Evolutionary conservation across 2,329 filamentous ascomycete species (phyloP), one percentile per base, ranked within the genome.

Genomic region (Fusarium nurragi): DNA sequence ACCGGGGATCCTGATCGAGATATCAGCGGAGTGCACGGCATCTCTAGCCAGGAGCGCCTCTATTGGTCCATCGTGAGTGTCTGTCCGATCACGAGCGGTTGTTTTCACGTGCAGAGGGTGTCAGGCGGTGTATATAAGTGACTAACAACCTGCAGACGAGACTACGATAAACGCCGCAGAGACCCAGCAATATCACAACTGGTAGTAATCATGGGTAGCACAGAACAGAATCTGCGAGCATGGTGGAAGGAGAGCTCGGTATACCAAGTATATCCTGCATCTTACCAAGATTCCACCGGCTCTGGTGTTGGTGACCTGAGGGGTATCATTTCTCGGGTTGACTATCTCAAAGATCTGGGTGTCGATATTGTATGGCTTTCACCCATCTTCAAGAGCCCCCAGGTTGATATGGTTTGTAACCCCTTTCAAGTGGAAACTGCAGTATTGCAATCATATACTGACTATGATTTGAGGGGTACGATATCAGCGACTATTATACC

Each of bases 401-500:
- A 88, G 69, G 77, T 86, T 41, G 89, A 92, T 68, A 90, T 91
- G 88, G 77, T 79, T 58, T 18, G 72, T 64, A 19, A 13, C n/a
- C 18, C 18, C 14, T 13, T 9, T 21, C 10, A 19, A 21, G 19
- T n/a, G 16, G 16, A 14, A 19, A 40, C 14, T 19, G 22, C 23
- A 41, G 22, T n/a, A 18, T 22, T 10, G 12, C 16, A 38, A 16
- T 13, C 18, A 36, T 46, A 37, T 36, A 21, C 39, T 52, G 19
- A 65, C n/a, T 13, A 45, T 8, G n/a, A n/a, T 16, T 6, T 18
- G 50, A 79, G 89, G 79, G 89, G 37, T 92, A 92, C 72, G 90
- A 92, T 71, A 85, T 92, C 49, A 84, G 84, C 13, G 84, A 93
- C 74, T 93, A 93, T 68, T 83, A 85, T 66, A 80, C 78, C 30